These are phyloP conservation scores for Colletotrichum brevisporum DNA, from an alignment of 2,329 filamentous ascomycete genomes.

Conservation along the genomic window DNA sequence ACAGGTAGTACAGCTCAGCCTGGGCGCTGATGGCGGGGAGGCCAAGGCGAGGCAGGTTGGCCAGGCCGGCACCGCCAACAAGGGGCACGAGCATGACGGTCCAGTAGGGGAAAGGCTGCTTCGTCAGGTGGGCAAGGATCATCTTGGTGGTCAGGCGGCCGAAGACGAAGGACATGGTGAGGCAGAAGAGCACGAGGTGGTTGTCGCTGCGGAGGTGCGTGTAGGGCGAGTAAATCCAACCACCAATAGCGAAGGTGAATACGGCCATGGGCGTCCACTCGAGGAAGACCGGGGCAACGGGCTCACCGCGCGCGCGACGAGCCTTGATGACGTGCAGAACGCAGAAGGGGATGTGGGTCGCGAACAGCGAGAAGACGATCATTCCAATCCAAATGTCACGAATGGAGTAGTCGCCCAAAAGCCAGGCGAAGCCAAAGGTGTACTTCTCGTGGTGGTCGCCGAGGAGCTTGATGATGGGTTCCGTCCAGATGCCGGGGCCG, in stretches of 20 bases:
- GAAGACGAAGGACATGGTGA: conserved; percentile 97
- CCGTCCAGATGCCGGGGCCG: conserved; percentile 89
- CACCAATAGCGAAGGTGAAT: conserved; percentile 80
- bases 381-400: conserved; percentile 89
- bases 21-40: conserved; percentile 75
- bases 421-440: conserved; percentile 65
- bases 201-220: conserved; percentile 86
- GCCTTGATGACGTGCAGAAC: conserved; percentile 87
- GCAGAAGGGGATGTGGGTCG: conserved; percentile 89
- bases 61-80: conserved; percentile 85
- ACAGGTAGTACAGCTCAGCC: conserved; percentile 84
- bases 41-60: conserved; percentile 85
- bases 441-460: conserved; percentile 68
- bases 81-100: conserved; percentile 91
- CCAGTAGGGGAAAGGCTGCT: conserved; percentile 97
- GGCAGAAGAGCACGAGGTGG: conserved; percentile 90
- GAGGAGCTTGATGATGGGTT: conserved; percentile 78
- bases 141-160: conserved; percentile 99
- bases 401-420: conserved; percentile 81
- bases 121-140: conserved; percentile 94
- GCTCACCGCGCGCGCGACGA: conserved; percentile 78
- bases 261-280: conserved; percentile 95
- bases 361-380: conserved; percentile 75
- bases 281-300: conserved; percentile 85
- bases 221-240: conserved; percentile 92